A percentile compares a stretch with the other conserved stretches of the same genome.
These are phyloP conservation scores for Drechmeria coniospora DNA, from an alignment of 2,329 filamentous ascomycete species.

Conservation along the genomic window DNA sequence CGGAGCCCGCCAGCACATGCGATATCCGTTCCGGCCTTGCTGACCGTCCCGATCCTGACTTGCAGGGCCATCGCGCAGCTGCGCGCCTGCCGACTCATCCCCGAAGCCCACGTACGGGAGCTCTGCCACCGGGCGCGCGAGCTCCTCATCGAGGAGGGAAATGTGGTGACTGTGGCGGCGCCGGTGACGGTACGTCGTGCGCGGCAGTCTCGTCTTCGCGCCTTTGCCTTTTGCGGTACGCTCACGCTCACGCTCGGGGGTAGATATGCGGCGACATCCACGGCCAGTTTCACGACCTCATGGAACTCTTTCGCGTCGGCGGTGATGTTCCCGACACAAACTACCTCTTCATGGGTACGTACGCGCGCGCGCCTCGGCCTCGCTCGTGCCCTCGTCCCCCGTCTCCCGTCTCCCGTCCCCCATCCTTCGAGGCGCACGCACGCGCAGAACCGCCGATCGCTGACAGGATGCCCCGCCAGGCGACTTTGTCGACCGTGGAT, in stretches of 20 bases:
- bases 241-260: too few species aligned
- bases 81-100: slow-evolving; percentile 89
- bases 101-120: slow-evolving; percentile 87
- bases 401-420: too few species aligned
- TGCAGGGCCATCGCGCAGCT: slow-evolving; percentile 82
- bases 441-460: too few species aligned
- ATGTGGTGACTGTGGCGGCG: slow-evolving; percentile 88
- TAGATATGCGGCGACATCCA: slow-evolving; percentile 95
- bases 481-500: slow-evolving; percentile 94
- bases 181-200: slow-evolving; percentile 61
- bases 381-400: too few species aligned
- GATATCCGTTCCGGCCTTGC: background rate
- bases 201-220: background rate
- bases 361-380: background rate
- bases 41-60: slow-evolving; percentile 2
- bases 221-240: too few species aligned
- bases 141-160: slow-evolving; percentile 91
- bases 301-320: slow-evolving; percentile 90
- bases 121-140: slow-evolving; percentile 95
- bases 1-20: too few species aligned
- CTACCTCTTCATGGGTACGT: slow-evolving; percentile 84
- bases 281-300: slow-evolving; percentile 89
- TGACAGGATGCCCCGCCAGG: slow-evolving; percentile 28
- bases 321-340: slow-evolving; percentile 92
- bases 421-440: too few species aligned